These are phyloP conservation scores for Calonectria pseudoturangicola DNA, from an alignment of 2,329 filamentous ascomycete species.

Conservation along the genomic window DNA sequence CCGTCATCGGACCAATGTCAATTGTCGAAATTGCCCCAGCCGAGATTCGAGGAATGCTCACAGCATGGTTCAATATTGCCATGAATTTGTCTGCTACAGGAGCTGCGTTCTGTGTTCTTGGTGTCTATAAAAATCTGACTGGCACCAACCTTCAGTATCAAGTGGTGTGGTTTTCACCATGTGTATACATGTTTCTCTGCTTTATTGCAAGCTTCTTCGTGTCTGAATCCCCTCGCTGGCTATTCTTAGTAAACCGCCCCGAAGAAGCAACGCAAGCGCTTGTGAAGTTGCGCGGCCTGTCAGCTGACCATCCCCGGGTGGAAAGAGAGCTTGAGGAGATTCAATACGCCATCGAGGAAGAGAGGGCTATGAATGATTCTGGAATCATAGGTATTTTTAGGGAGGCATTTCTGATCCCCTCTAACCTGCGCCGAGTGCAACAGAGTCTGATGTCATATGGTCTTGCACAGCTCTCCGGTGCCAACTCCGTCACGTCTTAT, in stretches of 20 bases:
- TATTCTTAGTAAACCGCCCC: constrained; percentile 56
- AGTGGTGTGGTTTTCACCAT: constrained; percentile 51
- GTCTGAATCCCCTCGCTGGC: constrained; percentile 61
- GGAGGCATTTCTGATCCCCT: constrained; percentile 60
- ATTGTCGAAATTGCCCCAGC: constrained; percentile 63
- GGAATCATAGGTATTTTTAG: constrained; percentile 53
- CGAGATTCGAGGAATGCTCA: constrained; percentile 62
- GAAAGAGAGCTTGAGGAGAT: constrained; percentile 57
- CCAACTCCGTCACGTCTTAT: constrained; percentile 65
- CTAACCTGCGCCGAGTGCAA: constrained; percentile 63
- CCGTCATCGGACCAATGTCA: constrained; percentile 60
- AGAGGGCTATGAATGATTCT: constrained; percentile 28
- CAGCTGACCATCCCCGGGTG: constrained; percentile 52
- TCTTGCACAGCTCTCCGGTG: constrained; percentile 65
- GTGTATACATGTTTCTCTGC: constrained; percentile 52
- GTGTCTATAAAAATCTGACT: constrained; percentile 48
- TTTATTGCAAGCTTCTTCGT: constrained; percentile 58
- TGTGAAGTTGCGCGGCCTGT: constrained; percentile 52
- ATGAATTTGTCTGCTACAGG: constrained; percentile 56
- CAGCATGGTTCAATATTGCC: constrained; percentile 60
- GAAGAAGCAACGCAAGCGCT: constrained; percentile 50
- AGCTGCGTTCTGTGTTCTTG: constrained; percentile 58
- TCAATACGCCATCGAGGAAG: constrained; percentile 48
- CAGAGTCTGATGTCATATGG: constrained; percentile 61
- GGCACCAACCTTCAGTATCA: constrained; percentile 52